Conservation (phyloP, 2,329 filamentous ascomycete genomes). For the Diaporthe longicolla region DNA sequence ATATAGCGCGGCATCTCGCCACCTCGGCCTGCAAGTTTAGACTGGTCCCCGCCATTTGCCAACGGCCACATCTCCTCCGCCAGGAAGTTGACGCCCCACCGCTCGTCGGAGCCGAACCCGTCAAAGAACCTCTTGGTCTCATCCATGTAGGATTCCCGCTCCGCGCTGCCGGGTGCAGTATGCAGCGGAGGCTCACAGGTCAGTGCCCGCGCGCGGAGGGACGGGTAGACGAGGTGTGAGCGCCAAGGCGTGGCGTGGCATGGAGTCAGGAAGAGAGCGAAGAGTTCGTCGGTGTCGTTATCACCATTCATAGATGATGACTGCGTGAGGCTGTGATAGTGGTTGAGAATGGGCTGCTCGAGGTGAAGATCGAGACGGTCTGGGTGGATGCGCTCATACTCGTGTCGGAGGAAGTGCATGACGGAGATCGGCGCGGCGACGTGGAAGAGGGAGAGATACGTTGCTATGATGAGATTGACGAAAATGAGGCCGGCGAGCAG, state of each 20-base stretch:
- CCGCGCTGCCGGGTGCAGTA: conserved; percentile 68
- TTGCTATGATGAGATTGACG: conserved; percentile 78
- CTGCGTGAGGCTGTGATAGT: conserved; percentile 46
- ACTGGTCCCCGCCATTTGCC: not conserved
- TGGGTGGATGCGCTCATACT: conserved; percentile 74
- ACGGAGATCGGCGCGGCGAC: conserved; percentile 85
- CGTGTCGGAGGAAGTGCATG: conserved; percentile 79
- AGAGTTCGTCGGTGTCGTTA: conserved; percentile 61
- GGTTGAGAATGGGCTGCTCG: conserved; percentile 36
- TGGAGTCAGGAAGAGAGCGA: conserved; percentile 89
- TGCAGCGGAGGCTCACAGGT: conserved; percentile 91
- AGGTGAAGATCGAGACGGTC: conserved; percentile 52
- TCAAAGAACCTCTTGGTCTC: conserved; percentile 94
- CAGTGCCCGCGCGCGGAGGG: conserved; percentile 84
- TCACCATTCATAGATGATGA: conserved; percentile 46
- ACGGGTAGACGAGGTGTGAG: conserved; percentile 83
- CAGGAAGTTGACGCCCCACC: conserved; percentile 64
- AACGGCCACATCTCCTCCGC: conserved; percentile 63
- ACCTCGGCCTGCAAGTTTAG: conserved; percentile 30
- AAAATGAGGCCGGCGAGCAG: conserved; percentile 72
- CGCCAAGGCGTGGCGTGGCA: conserved; percentile 98
- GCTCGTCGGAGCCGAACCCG: conserved; percentile 55
- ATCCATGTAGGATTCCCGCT: conserved; percentile 81
- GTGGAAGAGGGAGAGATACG: conserved; percentile 83
- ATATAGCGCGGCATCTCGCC: conserved; percentile 67